Base-by-base conservation (phyloP, 257 asterid species). In the Solanum chilense region DNA sequence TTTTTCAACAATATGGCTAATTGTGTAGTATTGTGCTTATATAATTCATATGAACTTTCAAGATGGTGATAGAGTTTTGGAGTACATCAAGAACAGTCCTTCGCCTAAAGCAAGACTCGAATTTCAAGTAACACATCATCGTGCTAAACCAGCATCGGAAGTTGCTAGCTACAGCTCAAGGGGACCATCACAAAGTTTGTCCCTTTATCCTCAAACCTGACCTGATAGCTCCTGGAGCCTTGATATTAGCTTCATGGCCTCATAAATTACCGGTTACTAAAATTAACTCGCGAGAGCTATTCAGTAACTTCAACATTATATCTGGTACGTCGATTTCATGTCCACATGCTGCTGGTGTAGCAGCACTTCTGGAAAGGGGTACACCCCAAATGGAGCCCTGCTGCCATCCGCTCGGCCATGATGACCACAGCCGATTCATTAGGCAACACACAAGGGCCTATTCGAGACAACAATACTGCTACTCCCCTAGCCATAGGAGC, bases 261-360 rank as follows among this genome's bases (percentile, higher is more conserved):
- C 16, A 86, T 6, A 86, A 87, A 14, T 60, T 88, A 5, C 62
- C 91, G 0, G 93, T 71, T 0, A 21, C 91, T 1, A 13, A 84
- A 0, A 29, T 86, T 29, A 45, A 10, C 7, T 89, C 93, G 0
- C 91, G 91, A 3, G 5, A 87, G 0, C 90, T 95, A 3, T 94
- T 60, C 64, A 91, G 39, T 23, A 70, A 75, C 21, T 95, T 92
- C 90, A 94, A 93, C 86, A 71, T 95, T 27, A 80, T 92, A 76
- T 95, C 98, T 0, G 98, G 98, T 1, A 95, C 98, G 3, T 95
- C 98, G 3, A 95, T 95, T 98, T 37, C 98, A 2, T 94, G 97
- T 58, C 98, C 98, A 12, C 98, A 95, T 62, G 92, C 92, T 2
- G 88, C 95, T 0, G 98, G 98, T 6, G 93, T 93, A 7, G 96